Conservation (phyloP, 192 early-diverging fungal genomes). For the Entophlyctis helioformis region DNA sequence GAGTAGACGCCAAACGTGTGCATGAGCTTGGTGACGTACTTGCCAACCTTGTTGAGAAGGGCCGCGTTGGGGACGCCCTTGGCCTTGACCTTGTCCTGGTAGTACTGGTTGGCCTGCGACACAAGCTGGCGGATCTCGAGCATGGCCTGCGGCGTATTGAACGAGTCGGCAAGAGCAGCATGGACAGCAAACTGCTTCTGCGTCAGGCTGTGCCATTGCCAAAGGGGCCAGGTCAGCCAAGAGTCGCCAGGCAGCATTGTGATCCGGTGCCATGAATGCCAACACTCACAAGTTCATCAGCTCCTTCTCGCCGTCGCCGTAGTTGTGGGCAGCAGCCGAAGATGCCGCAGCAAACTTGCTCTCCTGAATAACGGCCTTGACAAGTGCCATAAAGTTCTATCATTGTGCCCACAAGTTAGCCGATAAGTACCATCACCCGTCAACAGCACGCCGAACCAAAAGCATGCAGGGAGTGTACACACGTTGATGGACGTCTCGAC, state of each 20-base stretch:
- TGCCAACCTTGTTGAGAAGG: conserved; percentile 63
- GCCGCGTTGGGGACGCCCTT: conserved; percentile 48
- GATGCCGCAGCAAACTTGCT: conserved; percentile 30
- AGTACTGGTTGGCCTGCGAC: conserved; percentile 66
- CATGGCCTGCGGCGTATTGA: conserved; percentile 81
- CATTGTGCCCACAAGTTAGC: too few relatives aligned
- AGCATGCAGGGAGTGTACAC: conserved; percentile 3
- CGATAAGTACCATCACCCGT: too few relatives aligned
- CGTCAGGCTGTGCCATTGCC: conserved; percentile 35
- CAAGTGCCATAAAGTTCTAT: conserved; percentile 81
- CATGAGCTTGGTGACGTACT: conserved; percentile 72
- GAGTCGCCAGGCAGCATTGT: not conserved
- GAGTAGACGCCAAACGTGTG: conserved; percentile 70
- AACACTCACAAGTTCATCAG: conserved; percentile 25
- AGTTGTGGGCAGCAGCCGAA: conserved; percentile 64
- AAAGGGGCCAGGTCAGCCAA: too few relatives aligned
- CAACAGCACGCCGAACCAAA: not conserved
- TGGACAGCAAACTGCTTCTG: conserved; percentile 65
- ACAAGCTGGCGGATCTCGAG: conserved; percentile 68
- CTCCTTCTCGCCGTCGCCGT: conserved; percentile 53
- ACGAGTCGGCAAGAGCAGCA: conserved; percentile 77
- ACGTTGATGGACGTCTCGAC: conserved; percentile 68
- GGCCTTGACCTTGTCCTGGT: conserved; percentile 31
- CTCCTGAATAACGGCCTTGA: conserved; percentile 66
- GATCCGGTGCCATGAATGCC: not conserved